Conservation (phyloP, 2,329 filamentous ascomycete species). For the Fusarium sp. region DNA sequence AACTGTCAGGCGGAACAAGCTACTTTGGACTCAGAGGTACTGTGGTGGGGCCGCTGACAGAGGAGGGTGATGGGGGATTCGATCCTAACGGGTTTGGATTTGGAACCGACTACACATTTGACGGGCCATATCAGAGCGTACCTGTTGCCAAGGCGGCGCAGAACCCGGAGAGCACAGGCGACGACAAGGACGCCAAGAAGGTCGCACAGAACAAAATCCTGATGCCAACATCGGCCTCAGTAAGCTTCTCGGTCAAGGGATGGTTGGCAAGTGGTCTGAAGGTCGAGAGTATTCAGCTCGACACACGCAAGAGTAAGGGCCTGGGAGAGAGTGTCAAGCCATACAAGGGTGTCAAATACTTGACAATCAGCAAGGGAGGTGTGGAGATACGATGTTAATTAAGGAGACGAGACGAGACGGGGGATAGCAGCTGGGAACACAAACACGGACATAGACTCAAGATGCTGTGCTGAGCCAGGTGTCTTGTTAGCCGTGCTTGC, state of each 20-base stretch:
- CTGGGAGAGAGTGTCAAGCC: slow-evolving; percentile 89
- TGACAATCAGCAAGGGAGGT: slow-evolving; percentile 77
- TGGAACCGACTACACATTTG: slow-evolving; percentile 61
- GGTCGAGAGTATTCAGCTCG: slow-evolving; percentile 73
- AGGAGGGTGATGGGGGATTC: slow-evolving; percentile 60
- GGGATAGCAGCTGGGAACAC: not conserved
- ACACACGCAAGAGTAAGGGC: slow-evolving; percentile 84
- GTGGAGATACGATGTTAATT: slow-evolving; percentile 69
- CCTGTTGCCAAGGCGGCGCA: slow-evolving; percentile 49
- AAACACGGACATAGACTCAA: slow-evolving; percentile 1
- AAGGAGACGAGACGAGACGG: not conserved
- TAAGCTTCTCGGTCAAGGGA: slow-evolving; percentile 77
- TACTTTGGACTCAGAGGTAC: slow-evolving; percentile 82
- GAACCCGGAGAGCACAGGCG: slow-evolving; percentile 45
- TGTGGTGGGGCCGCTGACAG: slow-evolving; percentile 71
- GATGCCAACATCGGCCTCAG: slow-evolving; percentile 81
- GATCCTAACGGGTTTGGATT: slow-evolving; percentile 64
- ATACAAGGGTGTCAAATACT: slow-evolving; percentile 98
- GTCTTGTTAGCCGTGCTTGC: not conserved
- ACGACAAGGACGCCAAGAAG: slow-evolving; percentile 64
- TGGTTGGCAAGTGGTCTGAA: slow-evolving; percentile 75
- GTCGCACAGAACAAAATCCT: slow-evolving; percentile 76
- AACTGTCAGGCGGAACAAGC: slow-evolving; percentile 72
- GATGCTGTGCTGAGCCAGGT: slow-evolving; percentile 5
- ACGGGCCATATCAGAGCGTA: slow-evolving; percentile 65